These are phyloP conservation scores for Trichomonascus vanleenenianus DNA, from an alignment of 805 yeast species.

Conservation along the genomic window DNA sequence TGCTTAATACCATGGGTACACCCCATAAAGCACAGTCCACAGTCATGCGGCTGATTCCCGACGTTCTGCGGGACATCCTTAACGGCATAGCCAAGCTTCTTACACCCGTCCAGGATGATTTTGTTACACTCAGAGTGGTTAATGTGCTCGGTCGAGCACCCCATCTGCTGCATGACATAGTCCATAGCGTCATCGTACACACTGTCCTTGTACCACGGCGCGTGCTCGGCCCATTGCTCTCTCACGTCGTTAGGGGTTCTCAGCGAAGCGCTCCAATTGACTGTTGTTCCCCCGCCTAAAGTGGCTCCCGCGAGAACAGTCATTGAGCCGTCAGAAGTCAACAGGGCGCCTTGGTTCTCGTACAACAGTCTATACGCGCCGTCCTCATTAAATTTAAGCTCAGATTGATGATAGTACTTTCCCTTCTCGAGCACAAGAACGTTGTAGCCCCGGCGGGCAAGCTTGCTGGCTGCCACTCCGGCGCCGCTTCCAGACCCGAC, in stretches of 20 bases:
- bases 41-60: constrained; percentile 34
- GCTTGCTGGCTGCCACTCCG: constrained; percentile 43
- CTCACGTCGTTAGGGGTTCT: constrained; percentile 44
- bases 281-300: constrained; percentile 52
- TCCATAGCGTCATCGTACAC: constrained; percentile 39
- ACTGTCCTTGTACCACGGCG: constrained; percentile 39
- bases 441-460: constrained; percentile 36
- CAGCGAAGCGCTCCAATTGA: constrained; percentile 50
- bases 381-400: constrained; percentile 32
- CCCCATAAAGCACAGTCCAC: constrained; percentile 44
- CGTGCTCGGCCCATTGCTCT: constrained; percentile 43
- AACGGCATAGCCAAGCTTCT: constrained; percentile 38
- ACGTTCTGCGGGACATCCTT: constrained; percentile 40
- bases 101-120: constrained; percentile 37
- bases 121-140: constrained; percentile 39
- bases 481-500: constrained; percentile 50
- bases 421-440: constrained; percentile 48
- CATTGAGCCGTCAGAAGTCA: constrained; percentile 31
- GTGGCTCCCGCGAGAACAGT: constrained; percentile 43
- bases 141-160: constrained; percentile 33
- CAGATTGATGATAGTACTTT: constrained; percentile 31
- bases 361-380: constrained; percentile 33
- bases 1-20: constrained; percentile 45
- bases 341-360: constrained; percentile 34
- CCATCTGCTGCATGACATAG: constrained; percentile 43